These are phyloP conservation scores for Pezicula carpinea DNA, from an alignment of 2,329 filamentous ascomycete species.

Conservation along the genomic window DNA sequence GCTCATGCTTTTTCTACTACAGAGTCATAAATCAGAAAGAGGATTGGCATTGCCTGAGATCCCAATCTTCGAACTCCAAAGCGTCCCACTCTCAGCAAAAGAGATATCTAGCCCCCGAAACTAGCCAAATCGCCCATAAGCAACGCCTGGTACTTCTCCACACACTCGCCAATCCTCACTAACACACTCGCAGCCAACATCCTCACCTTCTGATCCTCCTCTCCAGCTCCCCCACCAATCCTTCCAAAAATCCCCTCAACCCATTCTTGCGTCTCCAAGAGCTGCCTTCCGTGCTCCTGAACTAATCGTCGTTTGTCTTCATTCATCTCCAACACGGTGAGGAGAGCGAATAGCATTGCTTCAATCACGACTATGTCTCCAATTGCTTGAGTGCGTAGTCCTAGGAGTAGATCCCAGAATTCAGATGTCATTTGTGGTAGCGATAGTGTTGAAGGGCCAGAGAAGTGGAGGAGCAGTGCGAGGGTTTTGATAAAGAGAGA, in stretches of 20 bases:
- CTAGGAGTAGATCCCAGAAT: slow-evolving; percentile 77
- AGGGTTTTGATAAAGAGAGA: slow-evolving; percentile 82
- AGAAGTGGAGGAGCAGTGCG: slow-evolving; percentile 74
- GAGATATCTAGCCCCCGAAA: slow-evolving; percentile 21
- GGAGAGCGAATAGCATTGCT: slow-evolving; percentile 71
- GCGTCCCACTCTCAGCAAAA: not conserved
- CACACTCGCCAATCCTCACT: slow-evolving; percentile 73
- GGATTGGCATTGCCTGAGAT: no score
- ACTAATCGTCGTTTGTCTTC: slow-evolving; percentile 68
- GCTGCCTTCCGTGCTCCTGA: slow-evolving; percentile 65
- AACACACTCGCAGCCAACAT: slow-evolving; percentile 73
- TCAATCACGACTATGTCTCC: slow-evolving; percentile 65
- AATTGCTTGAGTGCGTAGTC: slow-evolving; percentile 54
- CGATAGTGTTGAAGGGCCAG: slow-evolving; percentile 71
- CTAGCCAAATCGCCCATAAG: slow-evolving; percentile 65
- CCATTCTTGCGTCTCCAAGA: slow-evolving; percentile 88
- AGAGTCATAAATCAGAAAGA: no score
- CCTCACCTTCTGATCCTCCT: slow-evolving; percentile 75
- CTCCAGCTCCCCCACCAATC: slow-evolving; percentile 31
- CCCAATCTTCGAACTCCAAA: no score
- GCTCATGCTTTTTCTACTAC: no score
- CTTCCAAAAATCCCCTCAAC: slow-evolving; percentile 69
- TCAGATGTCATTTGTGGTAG: slow-evolving; percentile 79
- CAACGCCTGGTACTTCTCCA: slow-evolving; percentile 74
- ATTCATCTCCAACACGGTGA: slow-evolving; percentile 80